Base-by-base conservation (phyloP, 202 grass and related monocot genomes). In the Tripidium arundinaceum region DNA sequence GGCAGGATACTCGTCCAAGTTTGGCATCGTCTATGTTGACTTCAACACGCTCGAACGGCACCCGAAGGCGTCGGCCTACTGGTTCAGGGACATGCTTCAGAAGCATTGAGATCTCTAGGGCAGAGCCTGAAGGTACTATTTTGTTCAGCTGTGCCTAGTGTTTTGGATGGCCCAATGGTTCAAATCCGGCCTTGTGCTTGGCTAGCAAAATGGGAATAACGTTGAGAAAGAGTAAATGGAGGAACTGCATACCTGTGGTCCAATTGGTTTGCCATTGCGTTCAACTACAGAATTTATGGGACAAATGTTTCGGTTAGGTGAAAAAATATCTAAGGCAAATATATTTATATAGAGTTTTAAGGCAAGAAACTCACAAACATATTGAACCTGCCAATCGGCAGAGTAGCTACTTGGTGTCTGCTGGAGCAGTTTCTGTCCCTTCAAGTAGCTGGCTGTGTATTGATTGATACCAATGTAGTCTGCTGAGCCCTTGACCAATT, bases 381-480 rank as follows among this genome's bases (percentile, higher is more conserved):
- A 94, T n/a, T 66, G 19, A 58, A 79, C 86, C 70, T 91, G 92
- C 89, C 92, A 94, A 82, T 94, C 91, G 26, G 57, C 68, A 37
- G 83, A 89, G 76, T 94, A 91, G 70, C 89, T 89, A 24, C 41
- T 75, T 0, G 86, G 78, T 0, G 62, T 82, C 72, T 78, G 64
- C 72, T 86, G 81, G 31, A 49, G 8, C 24, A 78, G 25, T 46
- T 76, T 50, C 70, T 81, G 78, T 24, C 87, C 85, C 83, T 84
- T 82, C 41, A 91, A 82, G 41, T 91, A 91, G 70, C 70, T 91
- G 9, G 89, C n/a, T n/a, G 94, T 97, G 45, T 97, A 97, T 64
- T 97, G 90, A 72, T 97, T 97, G 57, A 97, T 89, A 41, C 93
- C 93, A 26, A 91, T 61, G 40, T 89, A 93, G 77, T 93, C 93